Conservation (phyloP, 2,329 filamentous ascomycete species). For the Scorias spongiosa region DNA sequence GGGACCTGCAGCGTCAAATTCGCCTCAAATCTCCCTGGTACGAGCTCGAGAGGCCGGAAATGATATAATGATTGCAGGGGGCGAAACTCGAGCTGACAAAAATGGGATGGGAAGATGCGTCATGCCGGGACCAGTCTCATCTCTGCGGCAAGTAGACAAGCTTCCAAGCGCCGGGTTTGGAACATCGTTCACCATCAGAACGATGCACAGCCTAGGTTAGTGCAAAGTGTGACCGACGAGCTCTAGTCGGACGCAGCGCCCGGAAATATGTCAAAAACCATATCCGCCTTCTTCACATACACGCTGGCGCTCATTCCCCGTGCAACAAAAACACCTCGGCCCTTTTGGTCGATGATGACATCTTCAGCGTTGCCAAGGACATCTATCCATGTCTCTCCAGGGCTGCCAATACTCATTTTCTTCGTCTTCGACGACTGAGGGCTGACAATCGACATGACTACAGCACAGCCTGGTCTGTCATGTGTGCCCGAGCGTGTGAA, state of each 20-base stretch:
- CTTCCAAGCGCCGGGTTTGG: no score
- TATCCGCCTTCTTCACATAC: background rate
- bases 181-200: no score
- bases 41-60: no score
- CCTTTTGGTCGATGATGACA: background rate
- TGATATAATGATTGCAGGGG: no score
- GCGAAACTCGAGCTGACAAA: no score
- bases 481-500: conserved; percentile 39
- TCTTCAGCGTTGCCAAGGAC: conserved; percentile 18
- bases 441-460: conserved; percentile 17
- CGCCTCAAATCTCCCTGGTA: no score
- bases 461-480: conserved; percentile 21
- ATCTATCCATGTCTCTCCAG: conserved; percentile 50
- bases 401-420: conserved; percentile 47
- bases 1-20: no score
- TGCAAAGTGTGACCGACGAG: no score
- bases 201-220: no score
- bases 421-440: conserved; percentile 21
- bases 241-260: background rate
- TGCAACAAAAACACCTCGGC: background rate
- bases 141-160: no score
- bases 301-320: background rate
- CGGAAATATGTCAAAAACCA: background rate
- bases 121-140: no score
- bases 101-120: no score